Percentiles rank a stretch among this genome's conserved stretches.
Evolutionary conservation across 2,329 filamentous ascomycete species (phyloP).

Genomic region (Mycocentrospora acerina): DNA sequence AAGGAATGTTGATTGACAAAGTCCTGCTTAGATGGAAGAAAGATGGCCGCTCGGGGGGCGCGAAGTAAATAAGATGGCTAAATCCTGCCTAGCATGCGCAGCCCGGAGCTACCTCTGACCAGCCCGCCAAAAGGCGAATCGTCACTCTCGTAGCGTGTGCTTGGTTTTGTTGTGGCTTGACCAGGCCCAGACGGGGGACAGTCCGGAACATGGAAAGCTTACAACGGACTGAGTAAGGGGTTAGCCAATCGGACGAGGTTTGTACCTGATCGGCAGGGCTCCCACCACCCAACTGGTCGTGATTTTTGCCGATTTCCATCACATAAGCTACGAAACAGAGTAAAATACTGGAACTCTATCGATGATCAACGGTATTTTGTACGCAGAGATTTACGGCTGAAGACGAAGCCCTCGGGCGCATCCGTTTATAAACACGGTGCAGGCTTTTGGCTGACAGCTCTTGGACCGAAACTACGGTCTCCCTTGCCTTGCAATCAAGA

Average conservation of each 20-base stretch:
- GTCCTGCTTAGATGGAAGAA: slow-evolving; percentile 41
- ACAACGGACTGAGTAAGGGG: slow-evolving; percentile 21
- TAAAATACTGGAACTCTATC: slow-evolving; percentile 26
- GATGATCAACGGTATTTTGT: slow-evolving; percentile 8
- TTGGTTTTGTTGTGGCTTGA: slow-evolving; percentile 37
- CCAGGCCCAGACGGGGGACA: slow-evolving; percentile 28
- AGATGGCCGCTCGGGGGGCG: slow-evolving; percentile 32
- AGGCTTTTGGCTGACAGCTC: slow-evolving; percentile 8
- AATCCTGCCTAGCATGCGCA: slow-evolving; percentile 22
- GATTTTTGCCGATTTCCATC: slow-evolving; percentile 26
- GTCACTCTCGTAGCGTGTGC: slow-evolving; percentile 33
- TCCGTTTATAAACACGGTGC: slow-evolving; percentile 7
- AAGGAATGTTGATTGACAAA: slow-evolving; percentile 39
- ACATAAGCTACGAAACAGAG: slow-evolving; percentile 28
- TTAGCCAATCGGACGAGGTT: slow-evolving; percentile 30
- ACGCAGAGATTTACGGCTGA: slow-evolving; percentile 24
- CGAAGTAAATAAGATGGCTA: slow-evolving; percentile 41
- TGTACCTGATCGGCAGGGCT: slow-evolving; percentile 37
- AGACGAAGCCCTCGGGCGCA: slow-evolving; percentile 15
- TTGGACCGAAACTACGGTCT: not conserved
- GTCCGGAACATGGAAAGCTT: slow-evolving; percentile 20
- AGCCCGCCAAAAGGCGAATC: slow-evolving; percentile 36
- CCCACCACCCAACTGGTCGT: slow-evolving; percentile 21
- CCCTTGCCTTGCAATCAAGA: not conserved
- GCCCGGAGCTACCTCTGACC: slow-evolving; percentile 32